These are phyloP conservation scores for Scutellaria baicalensis DNA, from an alignment of 257 asterid species.

Conservation along the genomic window DNA sequence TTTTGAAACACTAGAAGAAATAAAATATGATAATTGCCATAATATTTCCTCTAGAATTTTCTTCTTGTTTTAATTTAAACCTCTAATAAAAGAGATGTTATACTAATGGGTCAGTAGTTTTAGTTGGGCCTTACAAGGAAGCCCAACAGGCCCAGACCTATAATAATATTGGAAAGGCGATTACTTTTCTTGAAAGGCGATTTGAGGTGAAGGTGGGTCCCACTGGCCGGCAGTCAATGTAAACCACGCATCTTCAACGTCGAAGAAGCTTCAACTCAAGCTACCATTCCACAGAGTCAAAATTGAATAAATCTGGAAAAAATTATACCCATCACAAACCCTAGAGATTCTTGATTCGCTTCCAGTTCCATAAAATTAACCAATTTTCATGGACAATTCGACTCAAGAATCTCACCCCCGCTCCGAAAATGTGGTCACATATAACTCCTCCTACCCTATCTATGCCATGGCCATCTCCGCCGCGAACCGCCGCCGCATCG, in stretches of 20 bases:
- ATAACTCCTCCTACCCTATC: constrained; percentile 51
- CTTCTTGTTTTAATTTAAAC: too few relatives aligned
- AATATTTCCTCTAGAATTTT: too few relatives aligned
- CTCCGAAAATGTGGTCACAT: constrained; percentile 41
- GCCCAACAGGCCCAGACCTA: neutral
- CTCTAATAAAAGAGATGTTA: neutral
- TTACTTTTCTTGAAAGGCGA: neutral
- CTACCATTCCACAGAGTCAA: neutral
- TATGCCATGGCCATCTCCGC: constrained; percentile 75
- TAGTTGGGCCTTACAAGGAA: neutral
- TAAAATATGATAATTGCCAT: too few relatives aligned
- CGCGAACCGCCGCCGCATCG: constrained; percentile 43
- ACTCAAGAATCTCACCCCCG: constrained; percentile 37
- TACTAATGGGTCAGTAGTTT: neutral
- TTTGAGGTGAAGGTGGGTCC: neutral
- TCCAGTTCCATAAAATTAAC: neutral
- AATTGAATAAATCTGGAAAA: neutral
- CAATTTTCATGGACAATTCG: constrained; percentile 36
- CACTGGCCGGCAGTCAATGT: constrained; percentile 19
- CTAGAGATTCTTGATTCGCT: constrained; percentile 6
- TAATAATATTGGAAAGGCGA: neutral
- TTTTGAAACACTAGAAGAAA: too few relatives aligned
- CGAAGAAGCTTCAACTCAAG: neutral
- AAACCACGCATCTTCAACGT: neutral
- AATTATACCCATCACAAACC: neutral